These are phyloP conservation scores for Beauveria scarabaeidicola DNA, from an alignment of 2,329 filamentous ascomycete genomes.

Conservation along the genomic window DNA sequence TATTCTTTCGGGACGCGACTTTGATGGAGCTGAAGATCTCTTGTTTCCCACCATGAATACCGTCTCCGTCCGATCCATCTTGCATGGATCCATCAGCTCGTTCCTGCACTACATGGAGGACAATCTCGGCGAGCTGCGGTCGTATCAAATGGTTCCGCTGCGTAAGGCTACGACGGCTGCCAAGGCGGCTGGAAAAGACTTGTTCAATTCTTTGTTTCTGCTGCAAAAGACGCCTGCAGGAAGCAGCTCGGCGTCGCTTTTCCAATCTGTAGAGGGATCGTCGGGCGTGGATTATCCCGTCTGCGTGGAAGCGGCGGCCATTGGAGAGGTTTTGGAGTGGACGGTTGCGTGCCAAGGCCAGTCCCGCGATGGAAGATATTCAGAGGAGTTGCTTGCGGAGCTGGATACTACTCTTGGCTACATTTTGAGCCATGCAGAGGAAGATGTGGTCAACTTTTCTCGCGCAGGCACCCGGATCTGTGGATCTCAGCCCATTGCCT, in stretches of 20 bases:
- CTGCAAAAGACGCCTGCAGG: slow-evolving; percentile 32
- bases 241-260: slow-evolving; percentile 29
- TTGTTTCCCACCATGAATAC: slow-evolving; percentile 94
- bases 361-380: slow-evolving; percentile 25
- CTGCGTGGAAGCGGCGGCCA: slow-evolving; percentile 70
- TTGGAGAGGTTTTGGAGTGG: slow-evolving; percentile 52
- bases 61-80: slow-evolving; percentile 60
- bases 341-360: slow-evolving; percentile 59
- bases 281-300: slow-evolving; percentile 74
- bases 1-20: slow-evolving; percentile 77
- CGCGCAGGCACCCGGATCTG: slow-evolving; percentile 52
- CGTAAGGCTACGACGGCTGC: slow-evolving; percentile 51
- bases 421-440: slow-evolving; percentile 41
- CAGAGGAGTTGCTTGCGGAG: slow-evolving; percentile 42
- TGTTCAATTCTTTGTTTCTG: slow-evolving; percentile 52
- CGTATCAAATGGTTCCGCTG: slow-evolving; percentile 70
- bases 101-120: slow-evolving; percentile 69
- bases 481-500: slow-evolving; percentile 36
- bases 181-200: slow-evolving; percentile 24
- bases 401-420: slow-evolving; percentile 52
- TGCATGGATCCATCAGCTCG: slow-evolving; percentile 57
- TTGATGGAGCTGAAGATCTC: slow-evolving; percentile 55
- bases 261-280: slow-evolving; percentile 53
- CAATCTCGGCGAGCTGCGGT: slow-evolving; percentile 55
- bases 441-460: slow-evolving; percentile 46